Base-by-base conservation (phyloP, 2,329 filamentous ascomycete genomes). In the Phyllosticta citribraziliensis region DNA sequence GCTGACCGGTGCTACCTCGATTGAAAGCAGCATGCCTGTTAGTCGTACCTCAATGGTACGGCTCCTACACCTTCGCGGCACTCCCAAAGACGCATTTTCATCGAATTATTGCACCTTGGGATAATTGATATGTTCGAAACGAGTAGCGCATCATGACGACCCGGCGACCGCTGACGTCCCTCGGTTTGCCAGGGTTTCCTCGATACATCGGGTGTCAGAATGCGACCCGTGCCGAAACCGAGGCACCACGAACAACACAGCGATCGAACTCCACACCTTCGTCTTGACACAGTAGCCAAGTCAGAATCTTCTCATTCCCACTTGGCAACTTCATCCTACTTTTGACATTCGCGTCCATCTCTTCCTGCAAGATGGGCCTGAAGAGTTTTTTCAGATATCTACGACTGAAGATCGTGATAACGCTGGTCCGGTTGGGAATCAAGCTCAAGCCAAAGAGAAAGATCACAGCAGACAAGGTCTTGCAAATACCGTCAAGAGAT, bases 401-500 rank as follows among this genome's bases (percentile, higher is more conserved):
- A 10, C 64, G 66, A 14, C 63, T 67, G n/a, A 66, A 66, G 56
- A 51, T 62, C 40, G 55, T 61, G 22, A 58, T 64, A n/a, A 63
- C 61, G 20, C 50, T 66, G 8, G 2, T 64, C 14, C 63, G 66
- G 9, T 20, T 65, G 3, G 10, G 57, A 14, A 19, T 64, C 52
- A 63, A 14, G 22, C 59, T 40, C 22, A 33, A 33, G 12, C 35
- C 25, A 5, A 35, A 19, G 12, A 55, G 47, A 14, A 3, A 14
- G 17, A 30, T 14, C 47, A 11, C n/a, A 14, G 57, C 40, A 14
- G 40, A 33, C 57, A 12, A 33, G 27, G 54, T 22, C 17, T 25
- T 67, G 17, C 55, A 65, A 10, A 64, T 70, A 19, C 66, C 68
- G 2, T 70, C 69, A 10, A 62, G 67, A 30, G 64, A 69, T 35